Conservation (phyloP, 352 stramenopile species). For the Phytophthora rubi region DNA sequence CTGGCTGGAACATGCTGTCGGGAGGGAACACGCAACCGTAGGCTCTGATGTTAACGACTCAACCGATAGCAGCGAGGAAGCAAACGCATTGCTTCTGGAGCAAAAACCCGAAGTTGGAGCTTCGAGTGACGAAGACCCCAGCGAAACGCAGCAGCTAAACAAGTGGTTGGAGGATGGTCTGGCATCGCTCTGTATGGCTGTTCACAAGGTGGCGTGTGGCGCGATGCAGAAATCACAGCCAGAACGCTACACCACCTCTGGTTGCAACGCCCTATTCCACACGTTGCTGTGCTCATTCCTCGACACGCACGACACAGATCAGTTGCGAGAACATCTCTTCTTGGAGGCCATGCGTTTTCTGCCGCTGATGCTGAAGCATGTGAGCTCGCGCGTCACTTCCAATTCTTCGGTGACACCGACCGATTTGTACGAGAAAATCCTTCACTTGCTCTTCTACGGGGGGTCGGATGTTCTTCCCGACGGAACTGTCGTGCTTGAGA, state of each 20-base stretch:
- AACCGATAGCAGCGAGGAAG: conserved; percentile 29
- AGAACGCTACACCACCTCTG: conserved; percentile 79
- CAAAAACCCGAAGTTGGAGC: conserved; percentile 36
- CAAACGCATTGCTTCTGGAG: conserved; percentile 36
- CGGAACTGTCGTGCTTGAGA: conserved; percentile 74
- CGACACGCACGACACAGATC: conserved; percentile 58
- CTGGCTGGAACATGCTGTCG: conserved; percentile 53
- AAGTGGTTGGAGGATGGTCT: conserved; percentile 76
- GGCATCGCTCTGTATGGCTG: conserved; percentile 82
- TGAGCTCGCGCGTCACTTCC: conserved; percentile 36
- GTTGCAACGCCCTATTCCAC: conserved; percentile 80
- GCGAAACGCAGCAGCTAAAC: conserved; percentile 38
- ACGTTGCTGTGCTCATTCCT: conserved; percentile 82
- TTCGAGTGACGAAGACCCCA: conserved; percentile 18
- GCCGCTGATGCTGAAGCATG: conserved; percentile 73
- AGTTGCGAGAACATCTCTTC: conserved; percentile 71
- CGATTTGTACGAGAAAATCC: conserved; percentile 50
- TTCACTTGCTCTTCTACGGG: conserved; percentile 74
- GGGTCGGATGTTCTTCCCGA: conserved; percentile 74
- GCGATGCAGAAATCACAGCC: conserved; percentile 86
- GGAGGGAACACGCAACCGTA: conserved; percentile 9
- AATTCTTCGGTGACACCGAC: conserved; percentile 32
- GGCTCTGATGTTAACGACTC: conserved; percentile 7
- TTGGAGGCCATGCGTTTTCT: conserved; percentile 79
- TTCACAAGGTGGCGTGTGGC: conserved; percentile 84